These are phyloP conservation scores for Gautieria morchelliformis DNA, from an alignment of 768 basidiomycete genomes.

Conservation along the genomic window DNA sequence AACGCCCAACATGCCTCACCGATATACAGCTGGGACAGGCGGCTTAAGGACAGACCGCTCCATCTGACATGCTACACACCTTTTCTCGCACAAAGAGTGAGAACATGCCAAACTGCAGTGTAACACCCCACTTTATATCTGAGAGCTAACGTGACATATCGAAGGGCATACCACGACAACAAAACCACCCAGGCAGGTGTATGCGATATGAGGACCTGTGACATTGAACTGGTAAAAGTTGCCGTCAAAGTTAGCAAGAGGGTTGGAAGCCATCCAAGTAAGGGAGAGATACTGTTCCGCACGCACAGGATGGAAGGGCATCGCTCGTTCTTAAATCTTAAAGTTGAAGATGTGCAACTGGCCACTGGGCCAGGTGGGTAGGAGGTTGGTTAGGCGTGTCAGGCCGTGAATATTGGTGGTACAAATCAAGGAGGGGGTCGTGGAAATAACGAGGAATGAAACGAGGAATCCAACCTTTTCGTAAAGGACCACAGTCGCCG, in stretches of 20 bases:
- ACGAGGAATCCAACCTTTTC: neutral
- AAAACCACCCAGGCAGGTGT: constrained; percentile 74
- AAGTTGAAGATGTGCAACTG: too few relatives aligned
- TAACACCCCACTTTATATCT: neutral
- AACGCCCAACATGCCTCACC: constrained; percentile 98
- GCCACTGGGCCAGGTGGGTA: too few relatives aligned
- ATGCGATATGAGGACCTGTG: constrained; percentile 63
- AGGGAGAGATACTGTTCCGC: neutral
- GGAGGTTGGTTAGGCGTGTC: neutral
- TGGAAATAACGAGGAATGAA: neutral
- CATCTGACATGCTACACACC: constrained; percentile 27
- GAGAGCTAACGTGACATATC: neutral
- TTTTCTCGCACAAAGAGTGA: constrained; percentile 84
- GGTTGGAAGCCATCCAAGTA: constrained; percentile 3
- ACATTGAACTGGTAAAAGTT: constrained; percentile 38
- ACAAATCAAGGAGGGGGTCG: neutral
- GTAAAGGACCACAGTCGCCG: neutral
- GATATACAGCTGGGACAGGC: constrained; percentile 56
- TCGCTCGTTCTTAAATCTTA: constrained; percentile 11
- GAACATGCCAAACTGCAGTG: constrained; percentile 82
- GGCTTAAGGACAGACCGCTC: neutral
- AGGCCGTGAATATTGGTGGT: neutral
- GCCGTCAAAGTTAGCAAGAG: neutral
- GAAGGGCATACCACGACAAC: constrained; percentile 53
- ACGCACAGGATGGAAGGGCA: constrained; percentile 44